phyloP scores from a whole-genome alignment of 2,329 filamentous ascomycete species.

The Akanthomyces dipterigenus region DNA sequence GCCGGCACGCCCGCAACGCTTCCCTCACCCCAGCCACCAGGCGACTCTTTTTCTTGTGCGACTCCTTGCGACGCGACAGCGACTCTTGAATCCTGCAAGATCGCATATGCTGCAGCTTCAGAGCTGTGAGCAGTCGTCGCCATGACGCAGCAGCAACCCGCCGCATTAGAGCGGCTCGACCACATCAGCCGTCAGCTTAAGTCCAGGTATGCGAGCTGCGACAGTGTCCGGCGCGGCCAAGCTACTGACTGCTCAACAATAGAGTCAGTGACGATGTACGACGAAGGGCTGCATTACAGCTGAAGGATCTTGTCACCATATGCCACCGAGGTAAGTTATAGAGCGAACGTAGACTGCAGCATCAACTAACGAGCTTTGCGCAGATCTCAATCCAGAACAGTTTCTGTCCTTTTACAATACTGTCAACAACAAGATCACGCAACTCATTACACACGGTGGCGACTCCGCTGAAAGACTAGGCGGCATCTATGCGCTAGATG shows the following conservation, averaged over 20 bases:
- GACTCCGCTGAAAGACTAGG: conserved; percentile 85
- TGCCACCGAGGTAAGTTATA: conserved; percentile 46
- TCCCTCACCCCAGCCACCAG: neutral
- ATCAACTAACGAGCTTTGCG: neutral
- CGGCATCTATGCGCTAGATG: conserved; percentile 85
- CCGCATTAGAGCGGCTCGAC: conserved; percentile 50
- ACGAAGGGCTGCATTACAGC: conserved; percentile 45
- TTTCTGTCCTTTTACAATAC: conserved; percentile 57
- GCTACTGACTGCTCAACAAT: neutral
- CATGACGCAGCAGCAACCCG: conserved; percentile 41
- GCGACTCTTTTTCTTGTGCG: neutral
- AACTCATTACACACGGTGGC: conserved; percentile 73
- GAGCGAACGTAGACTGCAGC: neutral
- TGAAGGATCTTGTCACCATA: conserved; percentile 47
- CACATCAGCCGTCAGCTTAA: conserved; percentile 47
- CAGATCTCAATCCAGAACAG: conserved; percentile 72
- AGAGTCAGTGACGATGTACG: conserved; percentile 41
- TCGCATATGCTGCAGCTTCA: neutral
- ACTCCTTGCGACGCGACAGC: neutral
- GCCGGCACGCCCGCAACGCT: neutral
- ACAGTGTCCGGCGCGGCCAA: neutral
- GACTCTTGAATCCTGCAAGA: neutral
- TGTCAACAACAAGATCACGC: conserved; percentile 51
- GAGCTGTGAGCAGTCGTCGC: conserved; percentile 14
- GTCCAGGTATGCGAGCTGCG: conserved; percentile 38